phyloP scores from a whole-genome alignment of 768 basidiomycete genomes.

The Termitomyces sp. region DNA sequence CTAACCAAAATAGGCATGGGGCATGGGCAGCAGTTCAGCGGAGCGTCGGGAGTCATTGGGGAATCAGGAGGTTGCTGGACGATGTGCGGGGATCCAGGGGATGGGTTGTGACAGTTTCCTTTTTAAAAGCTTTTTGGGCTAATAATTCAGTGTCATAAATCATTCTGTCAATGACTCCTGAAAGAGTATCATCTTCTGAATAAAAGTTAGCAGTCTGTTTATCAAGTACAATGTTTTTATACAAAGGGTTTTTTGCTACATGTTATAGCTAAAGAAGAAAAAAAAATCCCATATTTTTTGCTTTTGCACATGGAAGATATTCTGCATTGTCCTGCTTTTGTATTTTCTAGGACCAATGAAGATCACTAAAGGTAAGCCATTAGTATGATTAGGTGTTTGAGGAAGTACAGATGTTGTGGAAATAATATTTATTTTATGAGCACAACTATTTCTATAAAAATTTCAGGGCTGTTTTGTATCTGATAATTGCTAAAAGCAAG shows the following conservation, averaged over 20 bases:
- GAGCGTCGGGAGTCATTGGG: too few relatives aligned
- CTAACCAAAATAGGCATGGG: too few relatives aligned
- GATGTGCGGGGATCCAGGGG: too few relatives aligned
- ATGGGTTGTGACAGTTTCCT: not conserved
- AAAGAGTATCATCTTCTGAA: not conserved
- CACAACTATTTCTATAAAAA: not conserved
- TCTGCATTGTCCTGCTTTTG: not conserved
- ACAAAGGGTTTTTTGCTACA: not conserved
- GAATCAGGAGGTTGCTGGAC: too few relatives aligned
- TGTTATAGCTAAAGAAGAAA: not conserved
- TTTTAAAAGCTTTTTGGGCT: too few relatives aligned
- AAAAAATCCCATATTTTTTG: not conserved
- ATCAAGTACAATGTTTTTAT: not conserved
- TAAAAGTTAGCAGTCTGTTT: not conserved
- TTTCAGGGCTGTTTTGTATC: too few relatives aligned
- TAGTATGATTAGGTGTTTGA: not conserved
- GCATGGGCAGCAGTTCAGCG: too few relatives aligned
- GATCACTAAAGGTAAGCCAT: not conserved
- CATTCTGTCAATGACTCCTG: too few relatives aligned
- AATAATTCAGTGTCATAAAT: too few relatives aligned
- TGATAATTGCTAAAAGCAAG: too few relatives aligned
- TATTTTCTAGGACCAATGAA: not conserved
- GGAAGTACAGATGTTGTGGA: not conserved
- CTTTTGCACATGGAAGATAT: not conserved
- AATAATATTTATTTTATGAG: too few relatives aligned